Percentiles rank a stretch among this genome's conserved stretches.
Conservation (phyloP, 257 asterid genomes). For the Jasminum sambac region DNA sequence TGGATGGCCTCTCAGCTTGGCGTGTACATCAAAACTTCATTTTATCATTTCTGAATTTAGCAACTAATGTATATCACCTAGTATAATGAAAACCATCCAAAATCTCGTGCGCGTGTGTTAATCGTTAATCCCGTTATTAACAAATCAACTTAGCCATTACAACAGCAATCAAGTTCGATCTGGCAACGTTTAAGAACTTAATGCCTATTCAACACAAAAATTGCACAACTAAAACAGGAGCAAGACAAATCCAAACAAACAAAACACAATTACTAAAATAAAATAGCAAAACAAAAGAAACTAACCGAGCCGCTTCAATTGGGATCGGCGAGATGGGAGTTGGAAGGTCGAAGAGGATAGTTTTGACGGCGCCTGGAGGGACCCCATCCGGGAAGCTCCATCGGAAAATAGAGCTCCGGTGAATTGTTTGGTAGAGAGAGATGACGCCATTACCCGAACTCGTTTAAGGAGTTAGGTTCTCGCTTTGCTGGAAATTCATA, state of each 20-base stretch:
- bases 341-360: slow-evolving; percentile 44
- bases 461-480: background rate
- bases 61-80: background rate
- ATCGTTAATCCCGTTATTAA: no score
- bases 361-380: slow-evolving; percentile 46
- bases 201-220: background rate
- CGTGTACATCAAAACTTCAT: no score
- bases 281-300: background rate
- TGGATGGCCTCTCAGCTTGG: no score
- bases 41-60: no score
- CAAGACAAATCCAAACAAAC: background rate
- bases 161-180: no score
- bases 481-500: background rate
- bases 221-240: background rate
- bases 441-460: slow-evolving; percentile 57
- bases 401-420: slow-evolving; percentile 57
- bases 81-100: no score
- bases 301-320: slow-evolving; percentile 64
- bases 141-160: no score
- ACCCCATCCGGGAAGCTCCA: slow-evolving; percentile 55
- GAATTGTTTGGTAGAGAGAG: slow-evolving; percentile 59
- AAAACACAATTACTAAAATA: background rate
- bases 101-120: no score
- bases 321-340: slow-evolving; percentile 55
- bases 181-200: no score